Evolutionary conservation across 257 asterid species (phyloP).

Genomic region (Striga asiatica): DNA sequence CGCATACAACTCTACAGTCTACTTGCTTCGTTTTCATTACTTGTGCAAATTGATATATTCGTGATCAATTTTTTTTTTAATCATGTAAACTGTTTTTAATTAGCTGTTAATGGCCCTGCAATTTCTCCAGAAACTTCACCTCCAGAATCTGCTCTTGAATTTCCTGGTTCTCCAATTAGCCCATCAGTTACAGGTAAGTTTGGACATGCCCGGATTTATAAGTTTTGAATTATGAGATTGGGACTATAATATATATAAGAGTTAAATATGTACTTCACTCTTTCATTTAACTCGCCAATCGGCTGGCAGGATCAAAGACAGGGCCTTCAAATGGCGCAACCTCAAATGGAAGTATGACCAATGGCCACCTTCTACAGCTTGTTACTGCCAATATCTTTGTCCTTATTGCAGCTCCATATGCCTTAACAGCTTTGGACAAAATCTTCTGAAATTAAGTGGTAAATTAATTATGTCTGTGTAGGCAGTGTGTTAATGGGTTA

Average conservation of each 20-base stretch:
- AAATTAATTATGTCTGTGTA: background rate
- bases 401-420: slow-evolving; percentile 28
- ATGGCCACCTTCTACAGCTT: slow-evolving; percentile 8
- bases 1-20: no score
- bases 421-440: slow-evolving; percentile 22
- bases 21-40: no score
- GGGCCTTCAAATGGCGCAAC: slow-evolving; percentile 23
- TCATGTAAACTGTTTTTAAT: background rate
- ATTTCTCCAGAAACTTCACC: slow-evolving; percentile 46
- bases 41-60: no score
- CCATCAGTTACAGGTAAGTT: slow-evolving; percentile 39
- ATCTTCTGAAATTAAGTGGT: slow-evolving; percentile 5
- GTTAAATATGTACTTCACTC: background rate
- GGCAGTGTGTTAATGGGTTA: background rate
- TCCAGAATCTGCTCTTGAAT: slow-evolving; percentile 19
- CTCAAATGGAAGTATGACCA: slow-evolving; percentile 22
- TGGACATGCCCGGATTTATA: background rate
- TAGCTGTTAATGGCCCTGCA: slow-evolving; percentile 56
- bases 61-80: no score
- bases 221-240: background rate
- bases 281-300: background rate
- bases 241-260: background rate
- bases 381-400: no score
- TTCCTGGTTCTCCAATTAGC: slow-evolving; percentile 20
- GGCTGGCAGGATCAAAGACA: slow-evolving; percentile 35